Evolutionary conservation across 495 filamentous ascomycete species (phyloP), one percentile per base, ranked within the genome.

Genomic region (Pyrenopolyporus hunteri): DNA sequence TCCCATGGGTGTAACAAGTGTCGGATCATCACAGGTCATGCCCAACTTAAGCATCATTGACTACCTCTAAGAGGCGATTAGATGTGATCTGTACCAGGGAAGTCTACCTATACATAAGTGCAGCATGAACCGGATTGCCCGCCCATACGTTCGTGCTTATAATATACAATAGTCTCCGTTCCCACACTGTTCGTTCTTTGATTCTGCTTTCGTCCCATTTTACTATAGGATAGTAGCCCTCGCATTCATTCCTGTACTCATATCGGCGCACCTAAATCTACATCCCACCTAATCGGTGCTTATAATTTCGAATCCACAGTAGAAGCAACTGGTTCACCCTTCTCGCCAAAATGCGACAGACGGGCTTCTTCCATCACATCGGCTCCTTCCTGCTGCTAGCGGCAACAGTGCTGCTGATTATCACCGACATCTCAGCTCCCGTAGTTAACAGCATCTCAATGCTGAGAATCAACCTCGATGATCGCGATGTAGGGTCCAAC

Each of bases 371-470:
- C 64, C 81, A 83, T 72, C 81, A 84, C 63, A 66, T 86, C 50
- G 84, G 84, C 62, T 82, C 82, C n/a, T 80, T 81, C 58, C 71
- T 87, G 57, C 76, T 87, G 59, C 74, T 87, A 44, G 71, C 71
- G 33, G 76, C 83, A 32, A 74, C 78, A 13, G 70, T 83, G 44
- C 74, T 87, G 39, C 73, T 86, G 42, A 77, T 86, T 52, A 74
- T 86, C 58, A 82, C 80, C 46, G 80, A 81, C 39, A 84, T 87
- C 65, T 81, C 83, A 11, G 74, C 83, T 0, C 84, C 84, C 7
- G 80, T 87, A 13, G 73, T 84, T 46, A 66, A 78, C 40, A 63
- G 77, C 67, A 77, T 86, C 29, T 73, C 73, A 23, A 63, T 87
- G 25, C 65, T 86, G 13, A 79, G 75, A 50, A 73, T 86, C 37